Evolutionary conservation across 2,329 filamentous ascomycete genomes (phyloP).

Genomic region (Pseudodiploospora longispora): DNA sequence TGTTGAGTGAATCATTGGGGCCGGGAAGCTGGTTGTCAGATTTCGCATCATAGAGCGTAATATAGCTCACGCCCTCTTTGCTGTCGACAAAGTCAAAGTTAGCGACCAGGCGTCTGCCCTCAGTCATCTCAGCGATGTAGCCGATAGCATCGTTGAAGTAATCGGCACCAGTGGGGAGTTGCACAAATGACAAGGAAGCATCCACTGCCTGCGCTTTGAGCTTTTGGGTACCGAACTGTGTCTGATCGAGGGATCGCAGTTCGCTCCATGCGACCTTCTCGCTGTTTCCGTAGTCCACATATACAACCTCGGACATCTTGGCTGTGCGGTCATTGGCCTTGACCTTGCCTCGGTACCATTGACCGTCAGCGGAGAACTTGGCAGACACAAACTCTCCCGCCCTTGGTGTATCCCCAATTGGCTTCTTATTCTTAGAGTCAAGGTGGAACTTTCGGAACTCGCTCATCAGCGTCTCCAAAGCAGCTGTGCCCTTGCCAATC

Average conservation of each 20-base stretch:
- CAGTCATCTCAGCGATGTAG: conserved; percentile 68
- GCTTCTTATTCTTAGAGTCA: conserved; percentile 69
- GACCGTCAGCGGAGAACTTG: conserved; percentile 78
- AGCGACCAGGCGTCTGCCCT: conserved; percentile 71
- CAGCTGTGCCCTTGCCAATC: conserved; percentile 76
- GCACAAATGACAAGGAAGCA: conserved; percentile 78
- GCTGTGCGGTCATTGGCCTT: conserved; percentile 86
- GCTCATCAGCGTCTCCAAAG: conserved; percentile 80
- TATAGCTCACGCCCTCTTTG: conserved; percentile 73
- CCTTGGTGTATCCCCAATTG: conserved; percentile 72
- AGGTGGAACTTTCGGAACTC: conserved; percentile 88
- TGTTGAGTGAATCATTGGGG: conserved; percentile 76
- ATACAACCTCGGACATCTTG: conserved; percentile 83
- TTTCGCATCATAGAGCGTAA: conserved; percentile 80
- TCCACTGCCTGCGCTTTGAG: conserved; percentile 83
- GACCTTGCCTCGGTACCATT: conserved; percentile 92
- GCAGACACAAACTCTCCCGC: conserved; percentile 86
- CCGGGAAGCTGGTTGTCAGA: conserved; percentile 45
- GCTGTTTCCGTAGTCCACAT: conserved; percentile 93
- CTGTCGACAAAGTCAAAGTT: conserved; percentile 78
- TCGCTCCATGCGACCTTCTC: conserved; percentile 80
- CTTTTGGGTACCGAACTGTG: conserved; percentile 71
- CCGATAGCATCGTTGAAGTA: conserved; percentile 75
- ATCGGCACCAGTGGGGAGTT: conserved; percentile 73
- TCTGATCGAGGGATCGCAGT: conserved; percentile 70